Conservation (phyloP, 495 filamentous ascomycete genomes). For the Hyaloscypha variabilis region DNA sequence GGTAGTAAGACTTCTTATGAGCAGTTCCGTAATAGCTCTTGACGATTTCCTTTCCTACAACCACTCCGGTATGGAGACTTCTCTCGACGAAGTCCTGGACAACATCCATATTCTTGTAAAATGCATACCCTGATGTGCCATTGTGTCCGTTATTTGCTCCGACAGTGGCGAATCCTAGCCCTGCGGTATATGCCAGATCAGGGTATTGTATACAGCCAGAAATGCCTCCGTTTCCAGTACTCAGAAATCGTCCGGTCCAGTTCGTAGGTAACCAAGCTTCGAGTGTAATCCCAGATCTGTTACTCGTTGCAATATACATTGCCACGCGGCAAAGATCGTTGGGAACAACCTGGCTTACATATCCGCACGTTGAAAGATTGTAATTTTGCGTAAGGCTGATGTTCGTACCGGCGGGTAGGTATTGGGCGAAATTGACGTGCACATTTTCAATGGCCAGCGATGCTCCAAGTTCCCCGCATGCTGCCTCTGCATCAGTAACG, state of each 20-base stretch:
- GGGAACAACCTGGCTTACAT: slow-evolving; percentile 42
- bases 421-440: slow-evolving; percentile 31
- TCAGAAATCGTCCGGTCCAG: slow-evolving; percentile 30
- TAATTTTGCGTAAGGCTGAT: slow-evolving; percentile 48
- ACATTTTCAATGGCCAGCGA: slow-evolving; percentile 18
- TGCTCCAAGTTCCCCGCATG: slow-evolving; percentile 16
- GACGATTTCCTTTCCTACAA: slow-evolving; percentile 38
- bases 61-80: slow-evolving; percentile 49
- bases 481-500: no score
- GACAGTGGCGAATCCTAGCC: slow-evolving; percentile 57
- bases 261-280: slow-evolving; percentile 60
- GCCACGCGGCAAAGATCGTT: slow-evolving; percentile 59
- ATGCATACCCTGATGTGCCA: slow-evolving; percentile 40
- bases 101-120: slow-evolving; percentile 30
- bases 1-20: slow-evolving; percentile 53
- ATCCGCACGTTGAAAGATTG: slow-evolving; percentile 42
- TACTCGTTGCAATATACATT: slow-evolving; percentile 55
- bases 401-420: slow-evolving; percentile 52
- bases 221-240: slow-evolving; percentile 27
- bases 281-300: slow-evolving; percentile 45
- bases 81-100: slow-evolving; percentile 33
- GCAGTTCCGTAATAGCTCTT: slow-evolving; percentile 45
- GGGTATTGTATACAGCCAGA: slow-evolving; percentile 28
- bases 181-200: slow-evolving; percentile 31
- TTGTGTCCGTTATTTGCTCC: slow-evolving; percentile 60